Evolutionary conservation across 2,329 filamentous ascomycete species (phyloP).

Genomic region (Aspergillus glaucus): DNA sequence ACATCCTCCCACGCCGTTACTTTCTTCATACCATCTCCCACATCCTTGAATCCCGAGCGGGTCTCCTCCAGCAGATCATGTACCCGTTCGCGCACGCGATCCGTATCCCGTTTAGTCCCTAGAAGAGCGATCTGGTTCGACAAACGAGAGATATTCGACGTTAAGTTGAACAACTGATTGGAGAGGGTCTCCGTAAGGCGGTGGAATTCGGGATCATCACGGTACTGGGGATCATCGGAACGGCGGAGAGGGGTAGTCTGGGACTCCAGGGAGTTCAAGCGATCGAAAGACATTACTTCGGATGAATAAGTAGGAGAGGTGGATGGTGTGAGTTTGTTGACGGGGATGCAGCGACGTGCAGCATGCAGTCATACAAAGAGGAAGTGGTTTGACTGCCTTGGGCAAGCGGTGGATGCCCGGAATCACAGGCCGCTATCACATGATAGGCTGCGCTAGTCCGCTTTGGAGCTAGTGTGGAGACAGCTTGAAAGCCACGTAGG

Average conservation of each 20-base stretch:
- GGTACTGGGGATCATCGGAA: conserved; percentile 67
- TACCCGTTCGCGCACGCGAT: conserved; percentile 82
- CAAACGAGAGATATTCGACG: conserved; percentile 78
- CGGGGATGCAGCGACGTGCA: not conserved
- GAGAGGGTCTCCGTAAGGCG: conserved; percentile 74
- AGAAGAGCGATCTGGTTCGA: conserved; percentile 77
- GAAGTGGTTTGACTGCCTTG: conserved; percentile 13
- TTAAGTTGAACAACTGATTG: conserved; percentile 81
- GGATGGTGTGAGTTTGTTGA: conserved; percentile 2
- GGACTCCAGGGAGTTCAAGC: conserved; percentile 75
- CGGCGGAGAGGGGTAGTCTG: conserved; percentile 63
- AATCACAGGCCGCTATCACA: conserved; percentile 24
- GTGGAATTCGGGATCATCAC: conserved; percentile 89
- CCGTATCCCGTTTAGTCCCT: conserved; percentile 85
- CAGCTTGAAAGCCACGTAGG: not conserved
- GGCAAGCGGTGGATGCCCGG: conserved; percentile 11
- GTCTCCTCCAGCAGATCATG: conserved; percentile 83
- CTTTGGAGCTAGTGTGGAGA: conserved; percentile 7
- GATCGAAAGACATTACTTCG: conserved; percentile 77
- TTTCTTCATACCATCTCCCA: conserved; percentile 90
- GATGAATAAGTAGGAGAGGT: conserved; percentile 4
- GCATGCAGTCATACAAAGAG: conserved; percentile 10
- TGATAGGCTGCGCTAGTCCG: conserved; percentile 16
- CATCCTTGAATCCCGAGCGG: conserved; percentile 77
- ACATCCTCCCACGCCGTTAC: conserved; percentile 81